Percentiles rank a stretch among this genome's conserved stretches.
Conservation (phyloP, 2,329 filamentous ascomycete species). For the Phoma herbarum region DNA sequence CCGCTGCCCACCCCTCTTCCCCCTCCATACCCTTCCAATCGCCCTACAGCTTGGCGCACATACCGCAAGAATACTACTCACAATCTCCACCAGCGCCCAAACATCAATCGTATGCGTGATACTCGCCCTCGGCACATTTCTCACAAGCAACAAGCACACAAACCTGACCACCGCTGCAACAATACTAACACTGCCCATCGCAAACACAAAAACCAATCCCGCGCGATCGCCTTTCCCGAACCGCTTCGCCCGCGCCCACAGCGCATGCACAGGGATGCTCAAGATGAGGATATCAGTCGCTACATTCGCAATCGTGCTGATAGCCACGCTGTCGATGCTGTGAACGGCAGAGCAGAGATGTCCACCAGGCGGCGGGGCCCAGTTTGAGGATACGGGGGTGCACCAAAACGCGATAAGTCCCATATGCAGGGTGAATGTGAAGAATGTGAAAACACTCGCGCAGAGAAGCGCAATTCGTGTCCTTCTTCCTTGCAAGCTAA, state of each 20-base stretch:
- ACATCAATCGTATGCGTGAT: slow-evolving; percentile 49
- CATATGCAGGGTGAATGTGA: background rate
- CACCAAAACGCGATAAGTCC: slow-evolving; percentile 3
- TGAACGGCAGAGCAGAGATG: background rate
- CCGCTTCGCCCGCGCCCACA: slow-evolving; percentile 17
- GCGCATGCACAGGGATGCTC: slow-evolving; percentile 36
- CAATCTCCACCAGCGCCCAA: slow-evolving; percentile 46
- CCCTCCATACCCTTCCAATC: background rate
- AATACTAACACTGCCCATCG: slow-evolving; percentile 38
- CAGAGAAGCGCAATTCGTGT: slow-evolving; percentile 18
- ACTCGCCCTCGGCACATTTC: slow-evolving; percentile 25
- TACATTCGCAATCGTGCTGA: slow-evolving; percentile 43
- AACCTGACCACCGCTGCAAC: slow-evolving; percentile 41
- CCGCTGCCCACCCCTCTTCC: background rate
- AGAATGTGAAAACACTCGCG: background rate
- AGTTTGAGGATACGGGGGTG: background rate
- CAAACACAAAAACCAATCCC: slow-evolving; percentile 39
- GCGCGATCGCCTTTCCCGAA: slow-evolving; percentile 24
- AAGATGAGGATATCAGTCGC: slow-evolving; percentile 42
- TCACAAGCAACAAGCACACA: slow-evolving; percentile 37
- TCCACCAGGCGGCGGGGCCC: background rate
- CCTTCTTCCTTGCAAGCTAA: slow-evolving; percentile 32
- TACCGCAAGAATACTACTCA: slow-evolving; percentile 39
- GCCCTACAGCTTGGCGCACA: slow-evolving; percentile 36
- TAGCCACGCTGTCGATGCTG: slow-evolving; percentile 27